Evolutionary conservation across 192 early-diverging fungal genomes (phyloP).

Genomic region (Linnemannia zychae): DNA sequence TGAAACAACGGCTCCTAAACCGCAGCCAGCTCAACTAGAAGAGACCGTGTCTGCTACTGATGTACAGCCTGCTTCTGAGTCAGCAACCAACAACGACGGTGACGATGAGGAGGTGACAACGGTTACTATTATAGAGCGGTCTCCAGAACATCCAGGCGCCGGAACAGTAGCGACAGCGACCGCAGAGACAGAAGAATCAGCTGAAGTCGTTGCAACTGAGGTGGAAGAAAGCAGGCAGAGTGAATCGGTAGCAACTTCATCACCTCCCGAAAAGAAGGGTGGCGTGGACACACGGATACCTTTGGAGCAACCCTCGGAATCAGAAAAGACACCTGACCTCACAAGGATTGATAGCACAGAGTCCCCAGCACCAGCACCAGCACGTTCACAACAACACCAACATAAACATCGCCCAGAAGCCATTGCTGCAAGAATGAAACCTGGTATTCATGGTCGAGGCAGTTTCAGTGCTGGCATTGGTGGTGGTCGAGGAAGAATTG

Average conservation of each 20-base stretch:
- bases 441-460: slow-evolving; percentile 25
- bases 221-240: neutral
- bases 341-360: neutral
- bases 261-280: neutral
- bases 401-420: slow-evolving; percentile 16
- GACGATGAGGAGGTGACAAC: neutral
- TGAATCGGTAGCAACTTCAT: neutral
- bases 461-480: slow-evolving; percentile 8
- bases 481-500: slow-evolving; percentile 13
- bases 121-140: neutral
- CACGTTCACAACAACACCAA: neutral
- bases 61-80: neutral
- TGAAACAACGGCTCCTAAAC: neutral
- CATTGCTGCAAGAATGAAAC: slow-evolving; percentile 31
- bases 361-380: neutral
- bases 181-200: neutral
- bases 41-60: neutral
- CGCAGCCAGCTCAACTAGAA: neutral
- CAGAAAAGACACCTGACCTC: neutral
- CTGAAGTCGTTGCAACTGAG: neutral
- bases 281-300: neutral
- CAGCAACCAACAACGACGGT: neutral
- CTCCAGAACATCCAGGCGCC: neutral
- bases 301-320: neutral
- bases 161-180: neutral